Evolutionary conservation across 345 rosid species (phyloP).

Genomic region (Murraya koenigii): DNA sequence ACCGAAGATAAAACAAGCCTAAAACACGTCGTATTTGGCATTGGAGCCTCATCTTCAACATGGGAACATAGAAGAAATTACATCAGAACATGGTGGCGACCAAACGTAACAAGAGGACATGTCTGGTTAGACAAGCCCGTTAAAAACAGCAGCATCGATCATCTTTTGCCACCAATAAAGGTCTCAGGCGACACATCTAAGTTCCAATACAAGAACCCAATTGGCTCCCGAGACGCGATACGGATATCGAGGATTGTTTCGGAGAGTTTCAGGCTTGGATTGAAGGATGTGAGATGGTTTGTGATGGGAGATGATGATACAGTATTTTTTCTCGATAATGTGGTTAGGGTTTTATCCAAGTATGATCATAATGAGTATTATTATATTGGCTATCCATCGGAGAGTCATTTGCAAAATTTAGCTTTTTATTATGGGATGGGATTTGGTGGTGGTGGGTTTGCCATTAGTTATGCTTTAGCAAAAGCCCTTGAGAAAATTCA

Average conservation of each 20-base stretch:
- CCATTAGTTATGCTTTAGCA: conserved; percentile 71
- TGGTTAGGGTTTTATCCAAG: conserved; percentile 55
- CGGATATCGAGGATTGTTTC: conserved; percentile 66
- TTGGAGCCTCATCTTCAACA: conserved; percentile 60
- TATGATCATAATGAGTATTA: conserved; percentile 65
- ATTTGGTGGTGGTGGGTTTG: conserved; percentile 92
- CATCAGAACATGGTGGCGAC: conserved; percentile 74
- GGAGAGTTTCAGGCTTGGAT: conserved; percentile 50
- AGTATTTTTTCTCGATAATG: conserved; percentile 60
- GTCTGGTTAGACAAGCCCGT: conserved; percentile 67
- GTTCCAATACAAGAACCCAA: conserved; percentile 42
- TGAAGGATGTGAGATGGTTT: conserved; percentile 64
- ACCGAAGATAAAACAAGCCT: conserved; percentile 33
- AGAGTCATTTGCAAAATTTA: conserved; percentile 73
- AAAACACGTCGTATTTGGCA: conserved; percentile 66
- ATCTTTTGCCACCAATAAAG: conserved; percentile 41
- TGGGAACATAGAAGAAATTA: conserved; percentile 66
- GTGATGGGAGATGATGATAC: conserved; percentile 96
- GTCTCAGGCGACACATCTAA: conserved; percentile 51
- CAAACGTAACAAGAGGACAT: conserved; percentile 49
- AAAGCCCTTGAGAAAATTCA: conserved; percentile 54
- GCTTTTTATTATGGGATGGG: conserved; percentile 71
- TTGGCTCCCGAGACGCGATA: conserved; percentile 58
- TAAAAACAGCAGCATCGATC: conserved; percentile 20
- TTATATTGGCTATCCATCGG: conserved; percentile 72